phyloP scores from a whole-genome alignment of 2,329 filamentous ascomycete genomes.

The Alternaria triticina region DNA sequence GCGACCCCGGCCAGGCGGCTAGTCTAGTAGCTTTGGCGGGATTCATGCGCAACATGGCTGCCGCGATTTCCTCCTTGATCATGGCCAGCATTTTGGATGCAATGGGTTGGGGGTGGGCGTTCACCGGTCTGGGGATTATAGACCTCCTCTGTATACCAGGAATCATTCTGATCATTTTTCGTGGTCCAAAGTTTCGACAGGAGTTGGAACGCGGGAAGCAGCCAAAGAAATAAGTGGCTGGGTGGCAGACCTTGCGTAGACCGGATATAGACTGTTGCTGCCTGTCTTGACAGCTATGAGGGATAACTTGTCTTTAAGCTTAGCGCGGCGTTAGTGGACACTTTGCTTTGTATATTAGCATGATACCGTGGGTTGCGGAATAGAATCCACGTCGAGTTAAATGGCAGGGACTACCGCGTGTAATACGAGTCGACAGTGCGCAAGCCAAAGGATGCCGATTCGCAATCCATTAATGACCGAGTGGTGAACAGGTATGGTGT shows the following conservation, averaged over 20 bases:
- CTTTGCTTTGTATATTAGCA: not conserved
- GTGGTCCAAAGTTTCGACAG: constrained; percentile 30
- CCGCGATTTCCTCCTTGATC: constrained; percentile 49
- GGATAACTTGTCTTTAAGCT: constrained; percentile 7
- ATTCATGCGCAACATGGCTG: constrained; percentile 50
- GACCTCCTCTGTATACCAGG: constrained; percentile 38
- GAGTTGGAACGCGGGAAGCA: constrained; percentile 23
- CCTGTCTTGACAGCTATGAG: not conserved
- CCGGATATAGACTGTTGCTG: not conserved
- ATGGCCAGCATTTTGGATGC: constrained; percentile 42
- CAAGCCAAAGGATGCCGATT: no score
- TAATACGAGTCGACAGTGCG: no score
- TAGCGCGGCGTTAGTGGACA: constrained; percentile 20
- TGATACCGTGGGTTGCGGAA: not conserved
- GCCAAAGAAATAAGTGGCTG: constrained; percentile 5
- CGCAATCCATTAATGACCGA: not conserved
- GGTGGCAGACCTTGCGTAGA: not conserved
- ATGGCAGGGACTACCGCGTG: not conserved
- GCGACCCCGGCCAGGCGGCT: constrained; percentile 49
- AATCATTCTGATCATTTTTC: constrained; percentile 26
- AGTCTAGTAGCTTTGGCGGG: constrained; percentile 51
- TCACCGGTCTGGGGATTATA: constrained; percentile 48
- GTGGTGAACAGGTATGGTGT: not conserved
- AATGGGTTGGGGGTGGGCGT: constrained; percentile 52
- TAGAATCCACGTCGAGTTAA: not conserved